Base-by-base conservation (phyloP, 257 asterid genomes). In the Penstemon eatonii region DNA sequence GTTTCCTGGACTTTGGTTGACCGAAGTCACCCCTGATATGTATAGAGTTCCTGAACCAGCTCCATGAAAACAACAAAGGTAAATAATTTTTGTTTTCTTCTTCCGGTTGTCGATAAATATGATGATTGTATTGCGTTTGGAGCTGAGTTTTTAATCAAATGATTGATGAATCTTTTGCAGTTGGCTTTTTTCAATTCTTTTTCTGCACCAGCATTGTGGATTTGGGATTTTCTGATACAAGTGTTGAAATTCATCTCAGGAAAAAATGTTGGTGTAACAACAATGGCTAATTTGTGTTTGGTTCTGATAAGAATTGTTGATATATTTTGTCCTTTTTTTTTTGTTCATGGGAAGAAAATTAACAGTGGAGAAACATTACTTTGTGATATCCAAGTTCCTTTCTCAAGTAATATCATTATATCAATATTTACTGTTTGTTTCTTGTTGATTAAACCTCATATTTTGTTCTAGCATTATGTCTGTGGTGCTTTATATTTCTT, bases 1-100 rank as follows among this genome's bases (percentile, higher is more conserved):
- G 65, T 84, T 86, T 65, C 97, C 97, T 8, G 97, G 95, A 53
- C 68, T 83, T 65, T 88, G 87, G 90, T 77, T 88, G 76, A 77
- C 78, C 7, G 96, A 90, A 77, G 86, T 90, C 75, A 81, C 87
- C 60, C 79, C 90, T 46, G 96, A 86, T 46, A 80, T 83, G 86
- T 90, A 90, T 65, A 88, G 84, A 81, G 97, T 90, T 63, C 54
- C 73, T 45, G 95, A 84, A 49, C 45, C 84, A 59, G 78, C 84
- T 71, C 81, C 81, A 25, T 79, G 56, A 63, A 7, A 39, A 11
- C 69, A 51, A 60, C 6, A 53, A 4, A 7, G 9, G 7, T 3
- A 77, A 62, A 15, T 15, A 15, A 39, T 73, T 81, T 77, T 73
- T 5, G 47, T 45, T 58, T 19, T 51, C 52, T 37, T n/a, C 3